Evolutionary conservation across 768 basidiomycete species (phyloP).

Genomic region (Russula sp.): DNA sequence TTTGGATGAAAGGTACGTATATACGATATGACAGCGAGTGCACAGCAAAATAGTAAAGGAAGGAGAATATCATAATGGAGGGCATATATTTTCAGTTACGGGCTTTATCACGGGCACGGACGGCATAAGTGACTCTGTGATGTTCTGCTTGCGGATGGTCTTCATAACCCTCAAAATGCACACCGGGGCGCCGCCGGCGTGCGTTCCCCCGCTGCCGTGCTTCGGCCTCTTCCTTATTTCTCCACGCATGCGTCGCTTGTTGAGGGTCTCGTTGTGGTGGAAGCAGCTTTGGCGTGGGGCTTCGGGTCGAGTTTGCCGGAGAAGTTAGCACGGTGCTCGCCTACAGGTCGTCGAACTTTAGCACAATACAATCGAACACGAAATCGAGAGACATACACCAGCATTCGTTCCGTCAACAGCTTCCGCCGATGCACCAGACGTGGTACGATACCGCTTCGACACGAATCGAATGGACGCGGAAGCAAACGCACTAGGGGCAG

Average conservation of each 20-base stretch:
- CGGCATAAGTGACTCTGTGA: conserved; percentile 18
- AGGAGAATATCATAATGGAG: conserved; percentile 5
- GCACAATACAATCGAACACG: neutral
- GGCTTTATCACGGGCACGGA: conserved; percentile 13
- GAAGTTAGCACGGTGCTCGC: conserved; percentile 70
- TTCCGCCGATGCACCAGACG: conserved; percentile 72
- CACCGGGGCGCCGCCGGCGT: conserved; percentile 32
- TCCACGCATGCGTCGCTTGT: conserved; percentile 63
- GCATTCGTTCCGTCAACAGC: conserved; percentile 62
- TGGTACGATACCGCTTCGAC: conserved; percentile 54
- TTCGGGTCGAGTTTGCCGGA: conserved; percentile 63
- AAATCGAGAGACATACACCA: conserved; percentile 47
- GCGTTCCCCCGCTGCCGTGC: conserved; percentile 33
- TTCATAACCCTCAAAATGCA: conserved; percentile 32
- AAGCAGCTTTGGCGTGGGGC: conserved; percentile 49
- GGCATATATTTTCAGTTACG: conserved; percentile 4
- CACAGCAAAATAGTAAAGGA: neutral
- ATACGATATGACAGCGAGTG: conserved; percentile 13
- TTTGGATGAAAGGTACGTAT: neutral
- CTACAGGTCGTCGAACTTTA: conserved; percentile 31
- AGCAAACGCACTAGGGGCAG: conserved; percentile 46
- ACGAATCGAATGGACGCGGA: conserved; percentile 62
- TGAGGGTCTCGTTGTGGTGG: conserved; percentile 62
- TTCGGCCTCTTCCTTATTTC: conserved; percentile 55
- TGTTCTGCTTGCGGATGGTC: conserved; percentile 26